Evolutionary conservation across 305 asterid genomes (phyloP).

Genomic region (Solanum aculeatissimum): DNA sequence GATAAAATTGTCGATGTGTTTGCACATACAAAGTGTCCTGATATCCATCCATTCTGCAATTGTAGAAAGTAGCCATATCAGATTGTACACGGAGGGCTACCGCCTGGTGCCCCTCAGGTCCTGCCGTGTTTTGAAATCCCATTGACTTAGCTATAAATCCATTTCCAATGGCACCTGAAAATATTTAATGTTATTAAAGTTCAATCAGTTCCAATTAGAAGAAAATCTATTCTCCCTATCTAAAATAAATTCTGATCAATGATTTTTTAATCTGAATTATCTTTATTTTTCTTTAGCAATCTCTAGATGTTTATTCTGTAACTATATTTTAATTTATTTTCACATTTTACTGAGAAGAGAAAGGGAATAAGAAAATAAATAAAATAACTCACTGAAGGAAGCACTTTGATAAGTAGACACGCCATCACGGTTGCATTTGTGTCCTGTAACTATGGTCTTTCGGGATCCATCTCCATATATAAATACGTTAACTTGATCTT

Average conservation of each 20-base stretch:
- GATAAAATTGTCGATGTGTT: constrained; percentile 23
- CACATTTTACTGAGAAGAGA: background rate
- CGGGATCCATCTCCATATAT: constrained; percentile 39
- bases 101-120: constrained; percentile 32
- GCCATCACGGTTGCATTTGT: constrained; percentile 7
- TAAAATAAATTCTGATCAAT: background rate
- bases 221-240: background rate
- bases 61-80: constrained; percentile 23
- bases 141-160: constrained; percentile 27
- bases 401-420: constrained; percentile 18
- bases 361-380: background rate
- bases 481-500: constrained; percentile 20
- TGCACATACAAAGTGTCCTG: constrained; percentile 30
- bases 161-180: constrained; percentile 16
- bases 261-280: background rate
- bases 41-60: constrained; percentile 29
- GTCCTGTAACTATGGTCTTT: constrained; percentile 28
- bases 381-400: constrained; percentile 14
- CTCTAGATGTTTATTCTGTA: background rate
- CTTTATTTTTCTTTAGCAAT: background rate
- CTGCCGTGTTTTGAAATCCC: constrained; percentile 31
- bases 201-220: background rate
- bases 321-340: background rate
- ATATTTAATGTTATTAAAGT: background rate
- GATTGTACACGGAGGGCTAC: constrained; percentile 30